Evolutionary conservation across 495 filamentous ascomycete species (phyloP).

Genomic region (Aspergillus baeticus): DNA sequence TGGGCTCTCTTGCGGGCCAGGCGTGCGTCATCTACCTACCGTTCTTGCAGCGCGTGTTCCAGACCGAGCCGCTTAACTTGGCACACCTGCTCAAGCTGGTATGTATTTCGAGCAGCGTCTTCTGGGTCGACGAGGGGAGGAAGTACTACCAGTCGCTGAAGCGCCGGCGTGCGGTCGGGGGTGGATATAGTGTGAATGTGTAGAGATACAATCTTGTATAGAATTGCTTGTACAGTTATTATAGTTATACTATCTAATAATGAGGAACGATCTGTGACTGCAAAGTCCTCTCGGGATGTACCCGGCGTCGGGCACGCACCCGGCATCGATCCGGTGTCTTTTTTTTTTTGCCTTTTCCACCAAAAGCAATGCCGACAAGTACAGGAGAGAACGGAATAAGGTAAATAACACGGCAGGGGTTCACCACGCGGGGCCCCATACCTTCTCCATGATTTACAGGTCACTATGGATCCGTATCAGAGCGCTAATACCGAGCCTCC

Average conservation of each 20-base stretch:
- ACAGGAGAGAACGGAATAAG: too few species aligned
- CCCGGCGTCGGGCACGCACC: too few species aligned
- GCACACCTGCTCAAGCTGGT: conserved; percentile 71
- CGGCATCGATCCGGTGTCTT: too few species aligned
- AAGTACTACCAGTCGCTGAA: conserved; percentile 58
- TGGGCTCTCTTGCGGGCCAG: conserved; percentile 79
- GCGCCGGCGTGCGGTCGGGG: conserved; percentile 35
- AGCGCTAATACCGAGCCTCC: too few species aligned
- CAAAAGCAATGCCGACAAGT: too few species aligned
- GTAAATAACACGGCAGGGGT: too few species aligned
- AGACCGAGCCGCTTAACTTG: conserved; percentile 81
- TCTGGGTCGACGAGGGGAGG: conserved; percentile 89
- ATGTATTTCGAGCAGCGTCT: conserved; percentile 77
- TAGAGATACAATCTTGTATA: conserved; percentile 21
- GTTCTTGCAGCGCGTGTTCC: conserved; percentile 88
- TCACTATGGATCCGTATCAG: too few species aligned
- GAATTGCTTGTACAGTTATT: conserved; percentile 2
- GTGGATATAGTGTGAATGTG: conserved; percentile 46
- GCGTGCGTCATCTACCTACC: conserved; percentile 90
- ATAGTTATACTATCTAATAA: conserved; percentile 3
- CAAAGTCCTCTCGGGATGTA: neutral
- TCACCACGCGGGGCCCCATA: too few species aligned
- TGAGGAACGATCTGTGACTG: neutral
- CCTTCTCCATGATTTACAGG: too few species aligned
- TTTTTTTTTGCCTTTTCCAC: too few species aligned